A percentile compares a stretch with the other conserved stretches of the same genome.
phyloP scores from a whole-genome alignment of 192 early-diverging fungal genomes.

The Bifiguratus adelaidae region DNA sequence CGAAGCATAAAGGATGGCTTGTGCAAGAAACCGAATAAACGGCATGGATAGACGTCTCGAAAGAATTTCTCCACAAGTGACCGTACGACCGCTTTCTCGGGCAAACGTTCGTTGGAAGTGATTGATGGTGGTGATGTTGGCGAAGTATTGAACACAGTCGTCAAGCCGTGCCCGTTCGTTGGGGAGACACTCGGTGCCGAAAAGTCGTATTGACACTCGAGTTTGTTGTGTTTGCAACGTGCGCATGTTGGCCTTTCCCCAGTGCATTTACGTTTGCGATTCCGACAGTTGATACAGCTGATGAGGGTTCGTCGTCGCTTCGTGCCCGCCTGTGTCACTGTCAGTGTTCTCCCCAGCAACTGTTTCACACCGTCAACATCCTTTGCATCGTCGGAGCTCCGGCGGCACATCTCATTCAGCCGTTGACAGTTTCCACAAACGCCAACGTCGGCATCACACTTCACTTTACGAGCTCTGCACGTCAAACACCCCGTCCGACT shows the following conservation, averaged over 20 bases:
- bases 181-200: not conserved
- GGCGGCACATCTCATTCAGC: not conserved
- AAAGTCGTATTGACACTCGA: not conserved
- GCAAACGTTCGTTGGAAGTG: not conserved
- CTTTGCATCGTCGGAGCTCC: not conserved
- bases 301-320: not conserved
- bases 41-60: constrained; percentile 1
- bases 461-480: constrained; percentile 1
- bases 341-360: not conserved
- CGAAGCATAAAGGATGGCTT: constrained; percentile 1
- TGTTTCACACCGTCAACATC: not conserved
- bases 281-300: not conserved
- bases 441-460: constrained; percentile 1
- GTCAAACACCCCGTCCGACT: not conserved
- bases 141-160: not conserved
- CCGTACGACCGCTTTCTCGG: not conserved
- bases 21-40: constrained; percentile 1
- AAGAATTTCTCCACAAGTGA: constrained; percentile 1
- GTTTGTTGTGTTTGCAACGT: not conserved
- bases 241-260: not conserved
- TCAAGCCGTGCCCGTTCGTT: not conserved
- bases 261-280: constrained; percentile 4
- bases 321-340: not conserved
- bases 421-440: constrained; percentile 4
- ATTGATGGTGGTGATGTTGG: not conserved